Conservation (phyloP, 768 basidiomycete species). For the Imleria badia region DNA sequence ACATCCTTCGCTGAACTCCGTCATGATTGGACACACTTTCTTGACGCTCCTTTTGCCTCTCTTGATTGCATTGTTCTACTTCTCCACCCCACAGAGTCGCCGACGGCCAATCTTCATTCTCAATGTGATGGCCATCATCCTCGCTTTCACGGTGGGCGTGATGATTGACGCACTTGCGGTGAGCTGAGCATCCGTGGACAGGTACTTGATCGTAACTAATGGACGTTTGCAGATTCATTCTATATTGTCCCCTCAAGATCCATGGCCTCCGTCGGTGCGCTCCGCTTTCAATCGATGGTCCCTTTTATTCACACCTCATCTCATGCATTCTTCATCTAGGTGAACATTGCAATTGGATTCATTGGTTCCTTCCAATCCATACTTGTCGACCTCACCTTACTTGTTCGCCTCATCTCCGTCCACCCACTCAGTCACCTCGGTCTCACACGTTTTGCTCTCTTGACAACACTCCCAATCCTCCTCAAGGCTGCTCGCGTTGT, state of each 20-base stretch:
- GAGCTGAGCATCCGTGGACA: no score
- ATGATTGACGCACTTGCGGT: constrained; percentile 24
- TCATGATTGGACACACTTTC: constrained; percentile 33
- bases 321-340: constrained; percentile 2
- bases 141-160: constrained; percentile 22
- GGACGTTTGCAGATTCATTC: constrained; percentile 24
- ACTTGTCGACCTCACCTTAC: constrained; percentile 29
- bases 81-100: constrained; percentile 26
- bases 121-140: constrained; percentile 22
- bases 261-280: constrained; percentile 22
- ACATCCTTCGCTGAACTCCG: constrained; percentile 20
- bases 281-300: background rate
- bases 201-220: background rate
- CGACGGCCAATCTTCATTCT: constrained; percentile 30
- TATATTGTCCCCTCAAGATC: constrained; percentile 23
- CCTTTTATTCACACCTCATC: background rate
- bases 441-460: constrained; percentile 11
- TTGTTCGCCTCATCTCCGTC: constrained; percentile 29
- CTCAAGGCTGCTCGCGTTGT: constrained; percentile 30
- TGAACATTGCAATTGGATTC: constrained; percentile 31
- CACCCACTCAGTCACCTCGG: constrained; percentile 22
- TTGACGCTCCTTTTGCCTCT: constrained; percentile 32
- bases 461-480: constrained; percentile 25
- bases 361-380: constrained; percentile 30
- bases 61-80: constrained; percentile 31